Percentiles rank a stretch among this genome's conserved stretches.
These are phyloP conservation scores for Leccinum variicolor DNA, from an alignment of 768 basidiomycete genomes.

Conservation along the genomic window DNA sequence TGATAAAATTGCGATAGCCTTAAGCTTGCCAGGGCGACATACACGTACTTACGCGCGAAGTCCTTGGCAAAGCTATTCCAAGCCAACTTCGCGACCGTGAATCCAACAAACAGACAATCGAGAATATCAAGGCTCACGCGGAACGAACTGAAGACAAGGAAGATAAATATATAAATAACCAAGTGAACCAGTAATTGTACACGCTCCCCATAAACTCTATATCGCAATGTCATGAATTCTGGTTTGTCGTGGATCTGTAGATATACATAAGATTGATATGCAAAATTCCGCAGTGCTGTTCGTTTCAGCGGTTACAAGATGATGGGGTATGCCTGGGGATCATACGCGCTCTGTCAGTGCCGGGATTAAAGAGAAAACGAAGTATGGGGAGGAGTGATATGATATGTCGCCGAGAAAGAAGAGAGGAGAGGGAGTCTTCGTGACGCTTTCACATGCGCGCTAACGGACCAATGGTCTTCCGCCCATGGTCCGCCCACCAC, in stretches of 20 bases:
- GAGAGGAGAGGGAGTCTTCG: neutral
- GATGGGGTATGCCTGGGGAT: neutral
- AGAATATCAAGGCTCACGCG: neutral
- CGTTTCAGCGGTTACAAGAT: neutral
- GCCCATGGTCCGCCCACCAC: conserved; percentile 44
- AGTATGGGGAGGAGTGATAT: neutral
- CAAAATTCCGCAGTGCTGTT: neutral
- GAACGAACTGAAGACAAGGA: neutral
- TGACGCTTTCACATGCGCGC: conserved; percentile 8
- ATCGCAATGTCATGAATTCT: neutral
- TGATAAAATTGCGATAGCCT: too few species aligned
- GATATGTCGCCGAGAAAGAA: neutral
- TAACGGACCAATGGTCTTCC: conserved; percentile 9
- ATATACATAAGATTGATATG: neutral
- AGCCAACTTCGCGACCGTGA: neutral
- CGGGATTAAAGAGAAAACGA: neutral
- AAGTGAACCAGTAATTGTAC: too few species aligned
- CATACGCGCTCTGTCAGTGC: neutral
- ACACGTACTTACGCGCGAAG: too few species aligned
- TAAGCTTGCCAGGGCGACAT: too few species aligned
- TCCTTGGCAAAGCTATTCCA: neutral
- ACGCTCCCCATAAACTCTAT: neutral
- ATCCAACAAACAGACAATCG: neutral
- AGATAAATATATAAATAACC: neutral
- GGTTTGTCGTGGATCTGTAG: neutral